Evolutionary conservation across 2,329 filamentous ascomycete genomes (phyloP), one percentile per base, ranked within the genome.

Genomic region (Aspergillus thermomutatus): DNA sequence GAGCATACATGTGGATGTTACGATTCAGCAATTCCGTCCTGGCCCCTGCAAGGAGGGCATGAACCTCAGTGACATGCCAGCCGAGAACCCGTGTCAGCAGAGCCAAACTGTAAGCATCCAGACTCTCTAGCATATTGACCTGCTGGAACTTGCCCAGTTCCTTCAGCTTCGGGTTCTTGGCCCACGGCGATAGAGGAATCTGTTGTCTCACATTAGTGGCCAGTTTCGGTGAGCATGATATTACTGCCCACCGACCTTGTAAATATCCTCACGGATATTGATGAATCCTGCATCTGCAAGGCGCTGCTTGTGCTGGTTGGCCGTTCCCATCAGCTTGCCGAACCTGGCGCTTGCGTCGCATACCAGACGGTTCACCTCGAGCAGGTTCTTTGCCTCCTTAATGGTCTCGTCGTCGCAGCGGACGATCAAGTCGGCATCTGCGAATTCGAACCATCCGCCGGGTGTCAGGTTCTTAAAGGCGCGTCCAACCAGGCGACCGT

Each of bases 271-370:
- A 0, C 69, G 69, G 0, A 86, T 77, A 53, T 84, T 77, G 47
- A 75, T 70, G 59, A 86, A 86, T 0, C 84, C 84, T 0, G 78
- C 81, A 11, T 80, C 79, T 3, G 72, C 68, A 62, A 85, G 74
- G 53, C 77, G 75, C 45, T 73, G 67, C 58, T 75, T 72, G 40
- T 77, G 71, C 11, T 72, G 61, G 26, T 71, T 59, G 45, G 71
- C 72, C 23, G 74, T 68, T 45, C 68, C 65, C 64, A 74, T 65
- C 5, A 59, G 60, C 40, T 74, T 72, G 19, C 74, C 70, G 34
- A 72, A 73, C 52, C 63, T 65, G 43, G 57, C 60, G 25, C 67
- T 70, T 17, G 69, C 71, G 46, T 68, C 60, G 41, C 68, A 60
- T 40, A 74, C 54, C 4, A 60, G 60, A 2, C 63, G 59, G 17